Conservation (phyloP, 371 early-diverging fungal genomes). For the Capniomyces stellatus region DNA sequence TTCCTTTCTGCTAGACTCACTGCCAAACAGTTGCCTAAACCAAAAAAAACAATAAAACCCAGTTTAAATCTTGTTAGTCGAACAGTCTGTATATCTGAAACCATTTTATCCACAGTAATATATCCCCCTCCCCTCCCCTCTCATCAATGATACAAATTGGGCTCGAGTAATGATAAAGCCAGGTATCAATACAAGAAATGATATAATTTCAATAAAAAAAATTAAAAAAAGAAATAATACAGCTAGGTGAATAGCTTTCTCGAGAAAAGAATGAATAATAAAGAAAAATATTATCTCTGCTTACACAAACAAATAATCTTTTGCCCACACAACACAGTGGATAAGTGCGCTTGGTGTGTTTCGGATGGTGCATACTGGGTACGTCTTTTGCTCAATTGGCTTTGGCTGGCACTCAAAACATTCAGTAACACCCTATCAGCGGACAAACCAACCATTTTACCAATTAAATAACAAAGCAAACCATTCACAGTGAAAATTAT, state of each 20-base stretch:
- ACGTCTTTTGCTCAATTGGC: slow-evolving; percentile 58
- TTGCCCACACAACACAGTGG: slow-evolving; percentile 99
- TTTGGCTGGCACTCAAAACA: slow-evolving; percentile 98
- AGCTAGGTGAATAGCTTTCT: too few species aligned
- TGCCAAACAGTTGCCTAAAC: slow-evolving; percentile 67
- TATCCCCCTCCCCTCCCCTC: too few species aligned
- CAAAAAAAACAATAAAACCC: neutral
- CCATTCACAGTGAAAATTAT: neutral
- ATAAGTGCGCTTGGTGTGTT: slow-evolving; percentile 90
- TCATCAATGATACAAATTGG: too few species aligned
- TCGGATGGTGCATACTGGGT: slow-evolving; percentile 96
- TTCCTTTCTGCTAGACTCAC: slow-evolving; percentile 46
- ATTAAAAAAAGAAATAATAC: too few species aligned
- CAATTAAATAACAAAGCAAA: slow-evolving; percentile 3
- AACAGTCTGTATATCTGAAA: too few species aligned
- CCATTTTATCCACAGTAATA: too few species aligned
- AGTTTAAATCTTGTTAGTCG: too few species aligned
- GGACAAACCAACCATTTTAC: slow-evolving; percentile 8
- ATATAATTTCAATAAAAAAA: too few species aligned
- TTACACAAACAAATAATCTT: slow-evolving; percentile 55
- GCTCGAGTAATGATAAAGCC: too few species aligned
- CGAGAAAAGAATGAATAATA: too few species aligned
- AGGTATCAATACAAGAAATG: too few species aligned
- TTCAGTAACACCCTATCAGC: slow-evolving; percentile 37
- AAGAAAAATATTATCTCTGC: too few species aligned